Evolutionary conservation across 1,139 yeast genomes (phyloP).

Genomic region (Taphrina betulina): DNA sequence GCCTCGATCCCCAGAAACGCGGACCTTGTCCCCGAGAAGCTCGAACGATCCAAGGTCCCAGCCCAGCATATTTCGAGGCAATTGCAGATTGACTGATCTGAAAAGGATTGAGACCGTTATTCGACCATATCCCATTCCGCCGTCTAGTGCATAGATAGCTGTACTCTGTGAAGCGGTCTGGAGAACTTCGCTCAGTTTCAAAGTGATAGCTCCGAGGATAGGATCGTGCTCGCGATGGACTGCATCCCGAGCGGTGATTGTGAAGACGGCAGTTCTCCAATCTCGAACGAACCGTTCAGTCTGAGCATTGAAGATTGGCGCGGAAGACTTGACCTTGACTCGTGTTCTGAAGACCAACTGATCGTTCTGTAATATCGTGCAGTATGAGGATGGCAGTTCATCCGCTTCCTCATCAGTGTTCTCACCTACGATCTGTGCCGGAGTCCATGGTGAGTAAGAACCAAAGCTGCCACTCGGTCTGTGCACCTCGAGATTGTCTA

Average conservation of each 20-base stretch:
- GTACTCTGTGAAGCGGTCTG: conserved; percentile 32
- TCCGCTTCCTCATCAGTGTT: conserved; percentile 32
- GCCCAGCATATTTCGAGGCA: conserved; percentile 30
- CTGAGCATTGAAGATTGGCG: conserved; percentile 33
- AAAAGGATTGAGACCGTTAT: conserved; percentile 32
- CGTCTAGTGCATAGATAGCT: conserved; percentile 27
- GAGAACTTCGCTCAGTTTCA: conserved; percentile 29
- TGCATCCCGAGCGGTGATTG: conserved; percentile 28
- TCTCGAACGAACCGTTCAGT: conserved; percentile 33
- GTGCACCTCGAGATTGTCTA: conserved; percentile 30
- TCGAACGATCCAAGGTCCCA: conserved; percentile 33
- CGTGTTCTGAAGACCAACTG: conserved; percentile 32
- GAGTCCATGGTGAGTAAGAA: conserved; percentile 24
- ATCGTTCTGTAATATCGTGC: conserved; percentile 30
- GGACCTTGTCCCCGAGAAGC: conserved; percentile 16
- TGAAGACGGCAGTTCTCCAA: conserved; percentile 32
- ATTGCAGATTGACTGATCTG: conserved; percentile 25
- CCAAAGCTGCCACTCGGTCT: conserved; percentile 33
- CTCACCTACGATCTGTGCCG: conserved; percentile 33
- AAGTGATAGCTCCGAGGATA: conserved; percentile 30
- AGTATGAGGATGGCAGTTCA: conserved; percentile 32
- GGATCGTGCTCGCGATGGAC: conserved; percentile 34
- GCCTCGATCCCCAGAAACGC: conserved; percentile 13
- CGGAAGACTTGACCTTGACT: conserved; percentile 30
- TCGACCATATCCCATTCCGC: conserved; percentile 35